phyloP scores from a whole-genome alignment of 2,329 filamentous ascomycete species.

The Amauroascus verrucosus region DNA sequence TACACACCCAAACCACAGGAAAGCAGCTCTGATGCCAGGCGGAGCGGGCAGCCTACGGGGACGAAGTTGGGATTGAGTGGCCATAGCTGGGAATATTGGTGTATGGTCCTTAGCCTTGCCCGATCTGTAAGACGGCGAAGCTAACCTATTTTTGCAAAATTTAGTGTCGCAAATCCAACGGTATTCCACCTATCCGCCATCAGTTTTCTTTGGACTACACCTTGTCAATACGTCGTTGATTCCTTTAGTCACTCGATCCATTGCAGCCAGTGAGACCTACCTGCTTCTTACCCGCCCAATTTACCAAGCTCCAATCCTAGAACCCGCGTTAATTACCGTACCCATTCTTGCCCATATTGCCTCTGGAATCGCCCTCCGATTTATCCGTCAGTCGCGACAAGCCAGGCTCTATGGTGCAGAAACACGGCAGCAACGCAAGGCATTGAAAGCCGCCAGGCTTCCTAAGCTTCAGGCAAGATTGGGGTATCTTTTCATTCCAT shows the following conservation, averaged over 20 bases:
- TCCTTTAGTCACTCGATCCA: conserved; percentile 61
- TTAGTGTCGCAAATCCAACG: conserved; percentile 67
- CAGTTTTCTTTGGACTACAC: conserved; percentile 65
- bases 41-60: conserved; percentile 17
- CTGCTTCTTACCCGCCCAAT: conserved; percentile 83
- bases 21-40: conserved; percentile 2
- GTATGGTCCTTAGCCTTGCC: conserved; percentile 44
- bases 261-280: conserved; percentile 68
- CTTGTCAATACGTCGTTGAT: conserved; percentile 72
- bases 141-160: background rate
- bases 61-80: conserved; percentile 49
- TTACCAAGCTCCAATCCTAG: conserved; percentile 74
- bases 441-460: conserved; percentile 38
- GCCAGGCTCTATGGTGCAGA: conserved; percentile 65
- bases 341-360: conserved; percentile 66
- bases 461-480: conserved; percentile 60
- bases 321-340: conserved; percentile 66
- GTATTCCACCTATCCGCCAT: conserved; percentile 80
- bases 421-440: conserved; percentile 41
- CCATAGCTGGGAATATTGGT: conserved; percentile 65
- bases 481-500: conserved; percentile 58
- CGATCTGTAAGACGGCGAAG: background rate
- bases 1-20: conserved; percentile 30
- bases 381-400: conserved; percentile 62
- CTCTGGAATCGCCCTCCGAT: conserved; percentile 65